phyloP scores from a whole-genome alignment of 805 yeast genomes.

The Myxozyma monticola region DNA sequence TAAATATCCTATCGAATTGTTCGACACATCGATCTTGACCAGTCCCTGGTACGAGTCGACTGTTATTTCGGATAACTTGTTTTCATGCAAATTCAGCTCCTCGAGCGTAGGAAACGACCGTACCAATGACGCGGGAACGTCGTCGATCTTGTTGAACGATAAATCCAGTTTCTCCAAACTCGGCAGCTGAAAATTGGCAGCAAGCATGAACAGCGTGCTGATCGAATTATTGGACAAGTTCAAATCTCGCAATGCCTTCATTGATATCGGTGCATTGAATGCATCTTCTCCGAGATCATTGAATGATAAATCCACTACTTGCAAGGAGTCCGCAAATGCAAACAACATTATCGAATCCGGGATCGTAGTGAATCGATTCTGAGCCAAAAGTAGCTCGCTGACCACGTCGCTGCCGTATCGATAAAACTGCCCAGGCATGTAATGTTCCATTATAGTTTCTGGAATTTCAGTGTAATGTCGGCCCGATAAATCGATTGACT shows the following conservation, averaged over 20 bases:
- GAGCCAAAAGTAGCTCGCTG: slow-evolving; percentile 13
- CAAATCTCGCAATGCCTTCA: slow-evolving; percentile 8
- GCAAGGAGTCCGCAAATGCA: slow-evolving; percentile 23
- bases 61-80: slow-evolving; percentile 17
- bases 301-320: slow-evolving; percentile 19
- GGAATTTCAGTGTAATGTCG: slow-evolving; percentile 15
- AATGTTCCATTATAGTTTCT: slow-evolving; percentile 7
- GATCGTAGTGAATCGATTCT: slow-evolving; percentile 15
- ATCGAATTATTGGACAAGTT: slow-evolving; percentile 23
- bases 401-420: slow-evolving; percentile 11
- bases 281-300: slow-evolving; percentile 21
- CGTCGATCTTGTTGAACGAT: slow-evolving; percentile 24
- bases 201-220: slow-evolving; percentile 6
- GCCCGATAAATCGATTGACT: slow-evolving; percentile 21
- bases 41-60: slow-evolving; percentile 22
- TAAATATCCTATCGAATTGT: slow-evolving; percentile 22
- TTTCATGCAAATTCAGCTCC: slow-evolving; percentile 27
- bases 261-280: slow-evolving; percentile 12
- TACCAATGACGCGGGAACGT: slow-evolving; percentile 19
- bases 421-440: slow-evolving; percentile 14
- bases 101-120: slow-evolving; percentile 22
- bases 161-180: slow-evolving; percentile 13
- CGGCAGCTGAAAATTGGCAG: slow-evolving; percentile 19
- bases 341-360: slow-evolving; percentile 16
- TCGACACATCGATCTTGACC: slow-evolving; percentile 25